Evolutionary conservation across 306 rosid genomes (phyloP).

Genomic region (Acacia confusa): DNA sequence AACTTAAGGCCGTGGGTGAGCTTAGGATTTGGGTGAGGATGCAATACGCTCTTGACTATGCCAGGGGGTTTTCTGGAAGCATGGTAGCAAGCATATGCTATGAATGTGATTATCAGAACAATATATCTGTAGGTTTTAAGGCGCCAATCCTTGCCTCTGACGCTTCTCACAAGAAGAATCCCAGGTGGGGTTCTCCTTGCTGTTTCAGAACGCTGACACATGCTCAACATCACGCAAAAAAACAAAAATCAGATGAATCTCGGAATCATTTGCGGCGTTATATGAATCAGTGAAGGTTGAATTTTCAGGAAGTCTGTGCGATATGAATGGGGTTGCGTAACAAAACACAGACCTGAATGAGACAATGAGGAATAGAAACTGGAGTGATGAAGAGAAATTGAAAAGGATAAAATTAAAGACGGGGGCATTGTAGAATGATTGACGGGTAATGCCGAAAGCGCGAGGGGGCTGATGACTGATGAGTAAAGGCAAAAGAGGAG

Average conservation of each 20-base stretch:
- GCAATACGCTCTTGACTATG: slow-evolving; percentile 65
- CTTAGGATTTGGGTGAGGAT: slow-evolving; percentile 41
- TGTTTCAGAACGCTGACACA: slow-evolving; percentile 35
- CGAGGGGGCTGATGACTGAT: background rate
- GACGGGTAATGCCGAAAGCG: background rate
- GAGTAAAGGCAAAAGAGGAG: background rate
- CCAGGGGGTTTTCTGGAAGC: slow-evolving; percentile 77
- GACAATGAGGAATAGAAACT: background rate
- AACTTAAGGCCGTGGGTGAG: background rate
- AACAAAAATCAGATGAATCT: background rate
- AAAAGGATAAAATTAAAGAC: background rate
- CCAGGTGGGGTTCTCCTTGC: slow-evolving; percentile 60
- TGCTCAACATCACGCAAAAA: background rate
- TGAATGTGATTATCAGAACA: slow-evolving; percentile 58
- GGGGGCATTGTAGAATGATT: background rate
- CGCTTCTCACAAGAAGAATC: slow-evolving; percentile 44
- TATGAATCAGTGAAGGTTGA: background rate
- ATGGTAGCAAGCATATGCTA: slow-evolving; percentile 78
- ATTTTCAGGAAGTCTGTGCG: background rate
- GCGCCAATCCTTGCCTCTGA: slow-evolving; percentile 57
- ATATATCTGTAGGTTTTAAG: slow-evolving; percentile 57
- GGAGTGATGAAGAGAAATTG: background rate
- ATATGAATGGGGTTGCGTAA: too few species aligned
- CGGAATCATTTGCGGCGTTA: background rate
- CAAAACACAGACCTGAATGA: background rate